Conservation (phyloP, 1,284 basidiomycete genomes). For the Porogramme epimiltina region DNA sequence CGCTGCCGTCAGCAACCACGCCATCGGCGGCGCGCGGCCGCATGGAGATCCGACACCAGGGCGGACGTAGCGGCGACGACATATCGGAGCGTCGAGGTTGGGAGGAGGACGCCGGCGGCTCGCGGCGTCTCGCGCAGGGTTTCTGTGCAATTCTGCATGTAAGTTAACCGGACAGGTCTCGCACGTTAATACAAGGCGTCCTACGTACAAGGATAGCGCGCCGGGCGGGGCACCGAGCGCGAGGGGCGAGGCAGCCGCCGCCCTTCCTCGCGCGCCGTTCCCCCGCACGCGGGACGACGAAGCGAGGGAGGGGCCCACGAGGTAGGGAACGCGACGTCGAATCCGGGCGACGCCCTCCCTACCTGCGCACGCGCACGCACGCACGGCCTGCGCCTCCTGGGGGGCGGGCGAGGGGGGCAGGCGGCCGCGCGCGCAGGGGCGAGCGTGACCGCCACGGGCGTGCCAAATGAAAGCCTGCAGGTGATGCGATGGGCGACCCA, state of each 20-base stretch:
- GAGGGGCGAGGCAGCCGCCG: no score
- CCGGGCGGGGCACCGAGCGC: no score
- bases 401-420: conserved; percentile 9
- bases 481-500: conserved; percentile 20
- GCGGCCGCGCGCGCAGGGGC: conserved; percentile 18
- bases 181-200: not conserved
- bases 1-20: no score
- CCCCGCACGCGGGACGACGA: conserved; percentile 4
- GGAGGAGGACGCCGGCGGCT: no score
- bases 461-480: conserved; percentile 24
- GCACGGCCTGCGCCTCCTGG: not conserved
- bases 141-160: no score
- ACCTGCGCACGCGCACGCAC: conserved; percentile 17
- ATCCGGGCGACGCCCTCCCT: conserved; percentile 18
- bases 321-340: conserved; percentile 6
- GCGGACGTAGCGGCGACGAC: no score
- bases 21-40: no score
- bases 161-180: no score
- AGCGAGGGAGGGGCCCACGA: conserved; percentile 9
- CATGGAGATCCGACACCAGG: no score
- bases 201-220: not conserved
- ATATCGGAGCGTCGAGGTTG: no score
- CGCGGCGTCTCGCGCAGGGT: no score
- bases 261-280: not conserved
- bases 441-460: conserved; percentile 13